Conservation (phyloP, 2,329 filamentous ascomycete genomes). For the Rhynchosporium agropyri region DNA sequence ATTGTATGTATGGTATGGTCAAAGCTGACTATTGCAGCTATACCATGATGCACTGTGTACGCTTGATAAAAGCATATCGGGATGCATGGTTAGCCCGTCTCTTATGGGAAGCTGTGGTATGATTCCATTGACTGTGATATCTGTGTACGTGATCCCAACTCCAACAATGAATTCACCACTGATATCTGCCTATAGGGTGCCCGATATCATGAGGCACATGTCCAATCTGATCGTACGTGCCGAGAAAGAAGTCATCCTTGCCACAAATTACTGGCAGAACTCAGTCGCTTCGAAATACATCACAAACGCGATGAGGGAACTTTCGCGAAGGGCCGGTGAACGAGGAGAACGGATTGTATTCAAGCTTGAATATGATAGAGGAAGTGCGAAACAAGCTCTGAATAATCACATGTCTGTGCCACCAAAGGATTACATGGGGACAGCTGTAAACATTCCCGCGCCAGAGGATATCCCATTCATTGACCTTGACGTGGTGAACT, state of each 20-base stretch:
- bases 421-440: constrained; percentile 59
- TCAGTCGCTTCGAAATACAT: constrained; percentile 69
- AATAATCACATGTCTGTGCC: constrained; percentile 66
- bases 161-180: background rate
- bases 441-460: constrained; percentile 61
- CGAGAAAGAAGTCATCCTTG: constrained; percentile 71
- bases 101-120: constrained; percentile 64
- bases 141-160: constrained; percentile 46
- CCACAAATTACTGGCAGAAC: constrained; percentile 73
- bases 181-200: constrained; percentile 50
- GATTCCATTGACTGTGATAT: constrained; percentile 70
- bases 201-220: constrained; percentile 74
- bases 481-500: constrained; percentile 73
- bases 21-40: constrained; percentile 29
- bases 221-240: constrained; percentile 75
- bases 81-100: constrained; percentile 57
- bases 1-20: background rate
- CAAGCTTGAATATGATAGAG: constrained; percentile 77
- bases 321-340: constrained; percentile 65
- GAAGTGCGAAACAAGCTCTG: constrained; percentile 64
- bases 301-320: constrained; percentile 68
- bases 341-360: constrained; percentile 62
- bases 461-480: constrained; percentile 70
- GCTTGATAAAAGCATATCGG: constrained; percentile 41
- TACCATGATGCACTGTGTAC: constrained; percentile 39